Conservation (phyloP, 2,329 filamentous ascomycete species). For the Fusarium aywerte region DNA sequence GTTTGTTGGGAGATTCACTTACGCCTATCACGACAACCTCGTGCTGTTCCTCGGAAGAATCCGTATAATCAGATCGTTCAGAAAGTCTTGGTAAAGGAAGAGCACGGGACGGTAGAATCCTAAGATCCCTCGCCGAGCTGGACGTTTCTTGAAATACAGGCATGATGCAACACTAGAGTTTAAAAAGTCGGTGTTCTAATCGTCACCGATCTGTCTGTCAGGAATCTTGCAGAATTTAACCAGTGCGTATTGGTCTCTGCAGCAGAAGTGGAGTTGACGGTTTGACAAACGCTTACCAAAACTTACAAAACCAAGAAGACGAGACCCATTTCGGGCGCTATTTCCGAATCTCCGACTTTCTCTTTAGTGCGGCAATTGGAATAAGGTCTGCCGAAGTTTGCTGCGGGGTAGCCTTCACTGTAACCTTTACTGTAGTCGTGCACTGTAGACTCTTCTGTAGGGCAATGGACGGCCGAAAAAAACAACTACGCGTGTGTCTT, state of each 20-base stretch:
- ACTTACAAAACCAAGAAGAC: background rate
- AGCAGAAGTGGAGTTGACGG: background rate
- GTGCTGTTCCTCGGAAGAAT: background rate
- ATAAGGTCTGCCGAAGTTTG: background rate
- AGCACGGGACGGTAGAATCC: constrained; percentile 13
- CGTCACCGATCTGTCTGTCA: background rate
- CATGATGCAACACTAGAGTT: background rate
- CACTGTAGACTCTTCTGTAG: no score
- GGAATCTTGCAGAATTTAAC: background rate
- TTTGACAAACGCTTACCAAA: constrained; percentile 9
- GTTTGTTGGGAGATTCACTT: fast-evolving
- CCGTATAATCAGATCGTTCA: background rate
- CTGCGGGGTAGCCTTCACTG: background rate
- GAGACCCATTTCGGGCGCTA: background rate
- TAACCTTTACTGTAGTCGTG: background rate
- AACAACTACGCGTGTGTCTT: no score
- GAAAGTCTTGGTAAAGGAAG: constrained; percentile 9
- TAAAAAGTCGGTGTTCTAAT: fast-evolving
- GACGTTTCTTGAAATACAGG: constrained; percentile 23
- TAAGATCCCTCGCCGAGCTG: background rate
- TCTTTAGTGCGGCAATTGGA: background rate
- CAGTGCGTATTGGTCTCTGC: background rate
- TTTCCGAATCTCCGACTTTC: constrained; percentile 10
- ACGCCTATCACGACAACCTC: constrained; percentile 20
- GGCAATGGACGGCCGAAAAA: no score